These are phyloP conservation scores for Crucihimalaya himalaica DNA, from an alignment of 345 rosid species.

Conservation along the genomic window DNA sequence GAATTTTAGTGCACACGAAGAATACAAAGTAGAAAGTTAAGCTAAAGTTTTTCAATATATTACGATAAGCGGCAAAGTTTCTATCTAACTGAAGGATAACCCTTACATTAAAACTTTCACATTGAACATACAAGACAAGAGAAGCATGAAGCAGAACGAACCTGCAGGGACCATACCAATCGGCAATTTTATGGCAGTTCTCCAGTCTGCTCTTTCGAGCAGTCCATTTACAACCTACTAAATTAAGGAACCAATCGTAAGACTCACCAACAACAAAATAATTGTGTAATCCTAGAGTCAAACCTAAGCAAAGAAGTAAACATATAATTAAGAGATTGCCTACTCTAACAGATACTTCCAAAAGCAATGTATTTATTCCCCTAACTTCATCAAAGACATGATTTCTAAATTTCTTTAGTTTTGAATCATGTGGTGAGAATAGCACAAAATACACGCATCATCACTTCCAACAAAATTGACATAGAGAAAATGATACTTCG, in stretches of 20 bases:
- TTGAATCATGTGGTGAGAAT: slow-evolving; percentile 5
- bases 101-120: background rate
- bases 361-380: background rate
- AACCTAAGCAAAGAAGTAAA: slow-evolving; percentile 2
- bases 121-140: slow-evolving; percentile 7
- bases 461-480: background rate
- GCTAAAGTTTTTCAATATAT: slow-evolving; percentile 12
- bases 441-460: slow-evolving; percentile 13
- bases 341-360: slow-evolving; percentile 12
- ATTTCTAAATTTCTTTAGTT: background rate
- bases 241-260: slow-evolving; percentile 40
- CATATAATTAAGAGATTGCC: background rate
- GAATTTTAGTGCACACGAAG: slow-evolving; percentile 3
- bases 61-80: background rate
- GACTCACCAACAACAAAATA: slow-evolving; percentile 9
- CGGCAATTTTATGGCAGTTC: slow-evolving; percentile 70
- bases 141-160: slow-evolving; percentile 34
- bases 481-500: slow-evolving; percentile 18
- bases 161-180: slow-evolving; percentile 94
- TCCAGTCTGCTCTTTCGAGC: slow-evolving; percentile 91
- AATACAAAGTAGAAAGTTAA: background rate
- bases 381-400: background rate
- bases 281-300: background rate
- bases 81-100: background rate
- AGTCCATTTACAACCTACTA: slow-evolving; percentile 97